A percentile compares a stretch with the other conserved stretches of the same genome.
These are phyloP conservation scores for Musa troglodytarum DNA, from an alignment of 176 grass and related monocot genomes.

Conservation along the genomic window DNA sequence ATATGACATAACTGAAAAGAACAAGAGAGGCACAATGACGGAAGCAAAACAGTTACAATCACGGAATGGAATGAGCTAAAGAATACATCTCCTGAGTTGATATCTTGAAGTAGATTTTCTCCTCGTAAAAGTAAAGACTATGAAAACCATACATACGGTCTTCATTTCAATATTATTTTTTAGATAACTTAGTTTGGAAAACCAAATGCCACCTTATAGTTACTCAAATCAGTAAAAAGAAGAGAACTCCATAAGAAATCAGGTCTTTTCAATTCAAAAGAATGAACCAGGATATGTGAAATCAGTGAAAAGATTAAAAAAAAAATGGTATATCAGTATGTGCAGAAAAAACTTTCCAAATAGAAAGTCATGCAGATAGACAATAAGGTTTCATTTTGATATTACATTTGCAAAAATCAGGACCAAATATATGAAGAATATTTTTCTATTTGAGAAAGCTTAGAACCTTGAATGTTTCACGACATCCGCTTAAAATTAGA, in stretches of 20 bases:
- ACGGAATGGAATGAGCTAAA: background rate
- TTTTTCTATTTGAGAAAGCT: background rate
- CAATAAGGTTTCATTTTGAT: background rate
- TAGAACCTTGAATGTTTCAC: background rate
- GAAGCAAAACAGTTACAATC: background rate
- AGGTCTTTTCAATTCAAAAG: background rate
- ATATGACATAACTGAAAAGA: background rate
- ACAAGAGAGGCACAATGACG: background rate
- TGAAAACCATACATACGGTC: background rate
- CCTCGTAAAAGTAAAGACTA: background rate
- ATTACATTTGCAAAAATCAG: background rate
- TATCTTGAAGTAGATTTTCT: background rate
- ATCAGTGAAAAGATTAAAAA: background rate
- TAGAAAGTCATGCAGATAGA: background rate
- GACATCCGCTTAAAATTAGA: background rate
- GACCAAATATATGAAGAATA: background rate
- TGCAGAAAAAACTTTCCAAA: background rate
- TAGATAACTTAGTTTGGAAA: background rate
- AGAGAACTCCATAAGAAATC: too few relatives aligned
- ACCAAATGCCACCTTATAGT: background rate
- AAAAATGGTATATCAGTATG: background rate
- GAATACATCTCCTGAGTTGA: background rate
- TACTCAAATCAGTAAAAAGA: background rate
- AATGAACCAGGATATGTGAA: background rate
- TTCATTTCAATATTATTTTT: background rate